Evolutionary conservation across 345 rosid species (phyloP).

Genomic region (Euclidium syriacum): DNA sequence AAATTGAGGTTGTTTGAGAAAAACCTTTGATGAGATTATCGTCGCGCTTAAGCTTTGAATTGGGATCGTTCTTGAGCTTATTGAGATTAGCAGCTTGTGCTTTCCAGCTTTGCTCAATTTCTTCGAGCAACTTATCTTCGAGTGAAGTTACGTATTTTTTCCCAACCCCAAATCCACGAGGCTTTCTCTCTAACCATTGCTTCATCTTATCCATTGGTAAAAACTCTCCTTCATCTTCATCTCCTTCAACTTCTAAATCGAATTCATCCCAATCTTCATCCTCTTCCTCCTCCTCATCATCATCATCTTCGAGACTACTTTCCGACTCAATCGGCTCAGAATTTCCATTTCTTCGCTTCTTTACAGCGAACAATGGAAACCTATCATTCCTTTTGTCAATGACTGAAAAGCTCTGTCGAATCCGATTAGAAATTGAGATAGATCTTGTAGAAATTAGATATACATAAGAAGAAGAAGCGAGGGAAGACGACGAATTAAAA

Average conservation of each 20-base stretch:
- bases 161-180: constrained; percentile 72
- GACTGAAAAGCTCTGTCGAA: constrained; percentile 14
- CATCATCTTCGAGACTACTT: not conserved
- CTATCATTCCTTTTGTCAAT: constrained; percentile 7
- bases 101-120: constrained; percentile 56
- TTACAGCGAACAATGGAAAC: constrained; percentile 17
- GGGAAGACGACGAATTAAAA: not conserved
- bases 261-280: constrained; percentile 34
- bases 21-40: constrained; percentile 18
- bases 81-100: constrained; percentile 68
- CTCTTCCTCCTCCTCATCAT: constrained; percentile 22
- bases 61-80: constrained; percentile 52
- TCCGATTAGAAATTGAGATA: constrained; percentile 18
- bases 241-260: constrained; percentile 31
- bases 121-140: constrained; percentile 78
- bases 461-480: not conserved
- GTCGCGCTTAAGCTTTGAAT: constrained; percentile 30
- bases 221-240: constrained; percentile 38
- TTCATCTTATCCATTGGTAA: constrained; percentile 56
- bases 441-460: not conserved
- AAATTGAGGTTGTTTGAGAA: not conserved
- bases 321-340: constrained; percentile 6
- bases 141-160: constrained; percentile 60
- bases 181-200: constrained; percentile 66
- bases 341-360: constrained; percentile 16